phyloP scores from a whole-genome alignment of 2,329 filamentous ascomycete genomes.

The Alternaria sp. region DNA sequence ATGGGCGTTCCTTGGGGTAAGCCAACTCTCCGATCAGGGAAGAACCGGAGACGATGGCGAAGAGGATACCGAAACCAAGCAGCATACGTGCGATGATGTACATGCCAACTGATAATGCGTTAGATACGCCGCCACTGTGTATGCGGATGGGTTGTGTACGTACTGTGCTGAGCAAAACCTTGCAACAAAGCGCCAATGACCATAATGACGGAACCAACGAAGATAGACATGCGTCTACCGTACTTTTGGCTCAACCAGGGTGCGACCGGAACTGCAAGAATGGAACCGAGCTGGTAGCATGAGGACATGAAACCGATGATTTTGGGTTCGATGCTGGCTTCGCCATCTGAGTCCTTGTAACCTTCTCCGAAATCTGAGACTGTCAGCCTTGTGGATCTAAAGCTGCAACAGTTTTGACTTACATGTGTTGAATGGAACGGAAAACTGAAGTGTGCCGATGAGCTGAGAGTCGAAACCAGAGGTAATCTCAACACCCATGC shows the following conservation, averaged over 20 bases:
- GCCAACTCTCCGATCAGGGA: conserved; percentile 66
- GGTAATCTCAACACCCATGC: conserved; percentile 49
- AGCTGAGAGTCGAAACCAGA: conserved; percentile 48
- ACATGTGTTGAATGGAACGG: conserved; percentile 43
- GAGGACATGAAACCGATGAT: conserved; percentile 45
- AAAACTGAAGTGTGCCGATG: conserved; percentile 47
- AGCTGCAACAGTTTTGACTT: not conserved
- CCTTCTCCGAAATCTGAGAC: conserved; percentile 38
- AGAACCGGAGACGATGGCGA: conserved; percentile 64
- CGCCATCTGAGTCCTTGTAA: conserved; percentile 22
- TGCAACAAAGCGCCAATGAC: conserved; percentile 66
- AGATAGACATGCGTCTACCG: conserved; percentile 62
- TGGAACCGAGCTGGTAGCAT: conserved; percentile 46
- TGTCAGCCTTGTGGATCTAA: conserved; percentile 7
- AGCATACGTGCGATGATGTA: conserved; percentile 66
- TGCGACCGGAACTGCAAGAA: conserved; percentile 41
- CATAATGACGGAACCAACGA: conserved; percentile 65
- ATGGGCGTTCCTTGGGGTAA: conserved; percentile 65
- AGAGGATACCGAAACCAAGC: conserved; percentile 67
- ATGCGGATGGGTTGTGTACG: not conserved
- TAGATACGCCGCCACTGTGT: not conserved
- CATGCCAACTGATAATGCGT: conserved; percentile 54
- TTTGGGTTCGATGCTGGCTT: conserved; percentile 29
- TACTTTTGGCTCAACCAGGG: conserved; percentile 48
- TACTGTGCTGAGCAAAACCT: conserved; percentile 50